Conservation (phyloP, 495 filamentous ascomycete species). For the Astrocystis sublimbata region DNA sequence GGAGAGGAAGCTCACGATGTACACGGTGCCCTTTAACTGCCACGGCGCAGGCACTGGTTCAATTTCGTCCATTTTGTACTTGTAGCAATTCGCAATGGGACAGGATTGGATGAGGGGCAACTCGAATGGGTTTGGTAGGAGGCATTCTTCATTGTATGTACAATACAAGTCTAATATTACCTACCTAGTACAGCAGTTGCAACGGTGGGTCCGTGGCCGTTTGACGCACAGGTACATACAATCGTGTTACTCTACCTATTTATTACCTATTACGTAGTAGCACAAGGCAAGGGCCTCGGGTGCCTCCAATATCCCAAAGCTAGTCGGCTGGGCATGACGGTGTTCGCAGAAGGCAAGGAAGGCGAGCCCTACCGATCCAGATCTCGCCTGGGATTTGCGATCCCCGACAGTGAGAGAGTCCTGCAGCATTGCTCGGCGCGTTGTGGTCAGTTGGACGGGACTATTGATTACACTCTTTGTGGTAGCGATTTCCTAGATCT, state of each 20-base stretch:
- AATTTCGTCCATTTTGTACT: conserved; percentile 14
- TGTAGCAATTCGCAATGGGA: background rate
- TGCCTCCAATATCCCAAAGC: background rate
- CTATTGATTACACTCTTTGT: too few relatives aligned
- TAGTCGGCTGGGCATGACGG: background rate
- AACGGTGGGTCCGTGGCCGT: background rate
- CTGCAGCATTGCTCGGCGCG: too few relatives aligned
- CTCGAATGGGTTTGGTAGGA: background rate
- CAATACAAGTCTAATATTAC: background rate
- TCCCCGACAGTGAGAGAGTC: too few relatives aligned
- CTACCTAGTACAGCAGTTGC: background rate
- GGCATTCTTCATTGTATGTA: background rate
- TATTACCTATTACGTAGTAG: background rate
- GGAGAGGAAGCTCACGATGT: conserved; percentile 32
- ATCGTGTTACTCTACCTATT: too few relatives aligned
- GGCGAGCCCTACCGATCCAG: too few relatives aligned
- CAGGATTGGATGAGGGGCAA: background rate
- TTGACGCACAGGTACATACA: too few relatives aligned
- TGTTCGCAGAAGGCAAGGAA: background rate
- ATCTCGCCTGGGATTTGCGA: too few relatives aligned
- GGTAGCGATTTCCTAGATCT: too few relatives aligned
- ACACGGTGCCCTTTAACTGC: conserved; percentile 41
- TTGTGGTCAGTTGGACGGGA: too few relatives aligned
- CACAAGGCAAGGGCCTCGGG: too few relatives aligned
- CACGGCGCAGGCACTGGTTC: conserved; percentile 38